These are phyloP conservation scores for Echites panduratus DNA, from an alignment of 257 asterid species.

Conservation along the genomic window DNA sequence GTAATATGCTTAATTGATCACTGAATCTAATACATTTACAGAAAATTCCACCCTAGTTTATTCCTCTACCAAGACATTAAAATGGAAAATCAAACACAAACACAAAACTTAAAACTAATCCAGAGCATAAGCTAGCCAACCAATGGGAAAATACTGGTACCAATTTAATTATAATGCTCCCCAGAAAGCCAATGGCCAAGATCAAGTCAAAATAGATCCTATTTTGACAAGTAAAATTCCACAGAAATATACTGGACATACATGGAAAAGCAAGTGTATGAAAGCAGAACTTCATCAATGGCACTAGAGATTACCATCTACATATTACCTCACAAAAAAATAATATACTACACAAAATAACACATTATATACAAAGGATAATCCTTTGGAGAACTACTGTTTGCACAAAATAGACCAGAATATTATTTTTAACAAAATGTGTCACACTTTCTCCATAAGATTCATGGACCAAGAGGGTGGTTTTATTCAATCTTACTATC, in stretches of 20 bases:
- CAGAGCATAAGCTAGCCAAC: not conserved
- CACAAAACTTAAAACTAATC: not conserved
- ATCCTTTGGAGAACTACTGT: not conserved
- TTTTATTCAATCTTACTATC: not conserved
- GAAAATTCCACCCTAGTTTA: too few relatives aligned
- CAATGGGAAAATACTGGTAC: slow-evolving; percentile 3
- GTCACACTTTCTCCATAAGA: not conserved
- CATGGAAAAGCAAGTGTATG: not conserved
- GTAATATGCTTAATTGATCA: not conserved
- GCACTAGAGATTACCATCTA: not conserved
- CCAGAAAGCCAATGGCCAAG: not conserved
- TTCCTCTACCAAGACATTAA: not conserved
- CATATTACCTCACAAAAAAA: not conserved
- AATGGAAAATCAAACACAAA: not conserved
- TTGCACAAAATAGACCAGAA: not conserved
- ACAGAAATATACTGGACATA: not conserved
- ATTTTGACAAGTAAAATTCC: not conserved
- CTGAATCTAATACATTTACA: not conserved
- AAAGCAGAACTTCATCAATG: not conserved
- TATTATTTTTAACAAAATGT: not conserved
- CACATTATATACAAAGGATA: not conserved
- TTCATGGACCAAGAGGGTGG: not conserved
- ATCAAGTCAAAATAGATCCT: not conserved
- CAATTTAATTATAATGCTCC: not conserved
- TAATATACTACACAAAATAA: not conserved